Evolutionary conservation across 768 basidiomycete species (phyloP).

Genomic region (Lenzites betulinus): DNA sequence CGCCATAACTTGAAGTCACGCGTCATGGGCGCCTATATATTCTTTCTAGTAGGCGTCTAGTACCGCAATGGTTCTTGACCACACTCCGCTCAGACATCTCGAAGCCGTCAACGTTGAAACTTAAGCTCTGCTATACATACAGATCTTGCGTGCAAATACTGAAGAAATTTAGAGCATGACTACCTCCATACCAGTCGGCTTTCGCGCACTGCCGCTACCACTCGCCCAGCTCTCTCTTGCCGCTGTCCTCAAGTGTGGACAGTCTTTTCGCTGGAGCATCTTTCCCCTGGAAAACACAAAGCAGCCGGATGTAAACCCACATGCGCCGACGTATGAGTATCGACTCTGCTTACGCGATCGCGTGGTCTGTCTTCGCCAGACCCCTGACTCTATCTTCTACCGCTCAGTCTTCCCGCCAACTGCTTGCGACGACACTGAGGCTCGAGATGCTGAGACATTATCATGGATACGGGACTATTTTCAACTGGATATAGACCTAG

Average conservation of each 20-base stretch:
- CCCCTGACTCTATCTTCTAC: slow-evolving; percentile 64
- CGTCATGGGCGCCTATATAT: too few species aligned
- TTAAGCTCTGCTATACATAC: too few species aligned
- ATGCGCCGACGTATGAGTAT: slow-evolving; percentile 59
- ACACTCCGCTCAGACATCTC: too few species aligned
- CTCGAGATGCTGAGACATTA: slow-evolving; percentile 65
- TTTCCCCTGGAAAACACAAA: slow-evolving; percentile 39
- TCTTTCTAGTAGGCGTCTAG: too few species aligned
- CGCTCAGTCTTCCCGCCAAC: slow-evolving; percentile 62
- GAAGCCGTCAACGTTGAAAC: too few species aligned
- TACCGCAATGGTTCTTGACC: too few species aligned
- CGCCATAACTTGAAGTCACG: too few species aligned
- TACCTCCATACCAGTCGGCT: slow-evolving; percentile 31
- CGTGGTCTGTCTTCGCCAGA: slow-evolving; percentile 81
- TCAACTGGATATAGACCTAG: slow-evolving; percentile 77
- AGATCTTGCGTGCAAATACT: too few species aligned
- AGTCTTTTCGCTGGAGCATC: slow-evolving; percentile 82
- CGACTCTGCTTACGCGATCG: slow-evolving; percentile 80
- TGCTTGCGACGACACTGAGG: slow-evolving; percentile 29
- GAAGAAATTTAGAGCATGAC: too few species aligned
- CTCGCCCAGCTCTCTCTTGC: slow-evolving; percentile 74
- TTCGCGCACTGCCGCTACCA: slow-evolving; percentile 60
- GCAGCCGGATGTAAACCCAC: slow-evolving; percentile 12
- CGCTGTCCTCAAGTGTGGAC: slow-evolving; percentile 79
- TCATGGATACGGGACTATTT: slow-evolving; percentile 86